phyloP scores from a whole-genome alignment of 108 stramenopile genomes.

The Nitzschia sp. region DNA sequence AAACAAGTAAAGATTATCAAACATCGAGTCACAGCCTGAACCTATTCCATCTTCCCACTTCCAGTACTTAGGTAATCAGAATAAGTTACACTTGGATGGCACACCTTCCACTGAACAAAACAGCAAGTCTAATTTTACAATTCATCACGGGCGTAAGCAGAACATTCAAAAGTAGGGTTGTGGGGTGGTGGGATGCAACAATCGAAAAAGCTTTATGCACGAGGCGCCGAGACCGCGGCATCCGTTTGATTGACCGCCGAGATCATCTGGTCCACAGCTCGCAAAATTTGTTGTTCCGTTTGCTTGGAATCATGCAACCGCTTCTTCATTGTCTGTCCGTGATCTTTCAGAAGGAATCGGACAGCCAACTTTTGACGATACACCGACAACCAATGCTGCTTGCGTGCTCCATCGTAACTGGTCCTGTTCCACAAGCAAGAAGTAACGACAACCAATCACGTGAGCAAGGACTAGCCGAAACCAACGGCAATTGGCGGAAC shows the following conservation, averaged over 20 bases:
- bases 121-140: no score
- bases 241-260: constrained; percentile 33
- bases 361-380: constrained; percentile 39
- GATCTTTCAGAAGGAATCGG: constrained; percentile 54
- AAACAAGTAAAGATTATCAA: no score
- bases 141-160: no score
- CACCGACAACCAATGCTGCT: constrained; percentile 61
- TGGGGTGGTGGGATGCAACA: no score
- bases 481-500: no score
- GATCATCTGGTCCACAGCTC: constrained; percentile 63
- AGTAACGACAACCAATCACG: neutral
- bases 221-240: neutral
- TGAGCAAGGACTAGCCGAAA: neutral
- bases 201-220: no score
- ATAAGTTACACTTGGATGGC: no score
- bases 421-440: constrained; percentile 51
- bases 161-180: no score
- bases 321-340: constrained; percentile 43
- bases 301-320: constrained; percentile 23
- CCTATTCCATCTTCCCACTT: no score
- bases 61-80: no score
- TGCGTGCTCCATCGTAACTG: constrained; percentile 54
- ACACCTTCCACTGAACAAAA: no score
- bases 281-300: constrained; percentile 37
- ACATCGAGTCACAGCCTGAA: no score